Evolutionary conservation across 495 filamentous ascomycete species (phyloP), one percentile per base, ranked within the genome.

Genomic region (Lasiosphaeria miniovina): DNA sequence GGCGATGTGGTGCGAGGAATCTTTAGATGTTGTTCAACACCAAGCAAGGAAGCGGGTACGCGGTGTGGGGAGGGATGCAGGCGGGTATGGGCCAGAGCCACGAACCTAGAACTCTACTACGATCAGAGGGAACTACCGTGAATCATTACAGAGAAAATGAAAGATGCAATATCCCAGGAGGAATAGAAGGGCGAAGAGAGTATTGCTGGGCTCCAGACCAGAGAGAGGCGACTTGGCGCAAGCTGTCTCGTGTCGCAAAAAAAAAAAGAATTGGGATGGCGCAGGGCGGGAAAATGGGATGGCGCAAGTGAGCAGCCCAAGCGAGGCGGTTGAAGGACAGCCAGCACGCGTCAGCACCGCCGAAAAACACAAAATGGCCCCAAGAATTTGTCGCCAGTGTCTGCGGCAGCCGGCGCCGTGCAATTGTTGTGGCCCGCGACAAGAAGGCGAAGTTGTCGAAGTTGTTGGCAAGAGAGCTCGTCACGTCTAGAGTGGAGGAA

Each of bases 371-470:
- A 58, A 34, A n/a, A 54, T 34, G 50, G 36, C 24, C 48, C 43
- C 40, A 36, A 46, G 34, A 14, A 35, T 51, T 60, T 43, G 64
- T 62, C 60, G 59, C 49, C 36, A 24, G 50, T 52, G 14, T 2
- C 40, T 49, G 32, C 53, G 48, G 52, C 61, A 57, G 58, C 55
- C 31, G 58, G 60, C 52, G 61, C 64, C 56, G 51, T 45, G 4
- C 24, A 4, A 15, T 38, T 55, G 57, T 65, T 53, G 65, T 57
- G 59, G 65, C 62, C 55, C 58, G 63, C 68, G 58, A 65, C 65
- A 65, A 68, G 50, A 62, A 62, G 53, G 53, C 38, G 54, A 56
- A 49, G 57, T 50, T 48, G 38, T 55, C 31, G 52, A 48, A 32
- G 36, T 17, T 49, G 36, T 34, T 59, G 49, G 41, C 24, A 2